Evolutionary conservation across 1,139 yeast genomes (phyloP).

Genomic region (Spathaspora sp.): DNA sequence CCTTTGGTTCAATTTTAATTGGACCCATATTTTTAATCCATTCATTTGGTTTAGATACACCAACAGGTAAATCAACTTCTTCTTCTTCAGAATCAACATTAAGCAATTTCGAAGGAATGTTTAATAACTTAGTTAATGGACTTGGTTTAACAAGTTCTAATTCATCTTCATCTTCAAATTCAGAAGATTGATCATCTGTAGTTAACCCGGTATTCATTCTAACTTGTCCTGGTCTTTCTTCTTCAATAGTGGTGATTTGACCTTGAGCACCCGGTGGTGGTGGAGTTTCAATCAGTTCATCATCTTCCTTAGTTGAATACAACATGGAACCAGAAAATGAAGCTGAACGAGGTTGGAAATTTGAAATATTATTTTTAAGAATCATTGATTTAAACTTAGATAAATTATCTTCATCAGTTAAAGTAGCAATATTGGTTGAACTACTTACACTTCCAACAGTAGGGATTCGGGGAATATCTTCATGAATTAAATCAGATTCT

Average conservation of each 20-base stretch:
- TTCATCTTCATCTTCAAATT: constrained; percentile 36
- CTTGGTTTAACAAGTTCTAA: constrained; percentile 23
- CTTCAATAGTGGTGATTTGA: constrained; percentile 10
- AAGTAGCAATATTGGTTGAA: background rate
- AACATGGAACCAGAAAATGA: constrained; percentile 43
- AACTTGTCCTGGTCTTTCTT: constrained; percentile 6
- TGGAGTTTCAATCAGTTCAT: constrained; percentile 7
- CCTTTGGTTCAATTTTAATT: constrained; percentile 92
- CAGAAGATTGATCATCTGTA: constrained; percentile 16
- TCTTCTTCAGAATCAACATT: constrained; percentile 84
- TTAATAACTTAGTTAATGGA: constrained; percentile 24
- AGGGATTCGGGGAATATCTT: constrained; percentile 25
- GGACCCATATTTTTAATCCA: constrained; percentile 89
- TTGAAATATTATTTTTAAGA: constrained; percentile 29
- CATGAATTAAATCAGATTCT: constrained; percentile 62
- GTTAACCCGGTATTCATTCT: constrained; percentile 4
- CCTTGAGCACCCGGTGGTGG: constrained; percentile 10
- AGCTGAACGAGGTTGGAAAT: constrained; percentile 38
- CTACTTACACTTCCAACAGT: constrained; percentile 7
- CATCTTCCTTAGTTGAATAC: constrained; percentile 10
- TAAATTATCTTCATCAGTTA: constrained; percentile 39
- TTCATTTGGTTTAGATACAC: constrained; percentile 77
- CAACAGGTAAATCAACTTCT: constrained; percentile 83
- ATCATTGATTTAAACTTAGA: constrained; percentile 45
- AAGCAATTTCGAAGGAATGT: constrained; percentile 35